Evolutionary conservation across 1,139 yeast genomes (phyloP).

Genomic region (Saccharomyces pastorianus): DNA sequence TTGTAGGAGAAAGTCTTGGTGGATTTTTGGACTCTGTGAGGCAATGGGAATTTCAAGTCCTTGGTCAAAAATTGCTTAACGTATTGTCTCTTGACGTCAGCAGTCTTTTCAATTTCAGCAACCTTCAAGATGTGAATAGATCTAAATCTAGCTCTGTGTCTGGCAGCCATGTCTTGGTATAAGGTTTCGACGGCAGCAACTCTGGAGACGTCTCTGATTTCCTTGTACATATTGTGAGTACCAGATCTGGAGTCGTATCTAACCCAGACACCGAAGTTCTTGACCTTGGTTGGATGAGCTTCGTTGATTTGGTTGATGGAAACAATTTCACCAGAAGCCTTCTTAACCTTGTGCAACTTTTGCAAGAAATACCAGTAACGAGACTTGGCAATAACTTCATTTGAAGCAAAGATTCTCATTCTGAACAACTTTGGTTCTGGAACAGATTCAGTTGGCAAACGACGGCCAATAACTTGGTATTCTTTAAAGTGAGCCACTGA

Average conservation of each 20-base stretch:
- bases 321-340: constrained; percentile 98
- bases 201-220: constrained; percentile 99
- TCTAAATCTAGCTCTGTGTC: constrained; percentile 99
- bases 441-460: constrained; percentile 97
- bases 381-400: constrained; percentile 98
- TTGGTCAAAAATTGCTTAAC: constrained; percentile 92
- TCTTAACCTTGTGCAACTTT: constrained; percentile 98
- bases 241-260: constrained; percentile 99
- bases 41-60: constrained; percentile 99
- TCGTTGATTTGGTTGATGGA: constrained; percentile 86
- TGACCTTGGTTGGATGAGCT: constrained; percentile 97
- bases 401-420: constrained; percentile 99
- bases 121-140: constrained; percentile 97
- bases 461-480: constrained; percentile 99
- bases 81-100: constrained; percentile 99
- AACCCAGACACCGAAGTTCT: constrained; percentile 99
- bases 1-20: constrained; percentile 81
- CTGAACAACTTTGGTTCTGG: constrained; percentile 99
- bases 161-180: constrained; percentile 99
- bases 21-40: constrained; percentile 96
- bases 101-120: constrained; percentile 96
- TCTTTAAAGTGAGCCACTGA: constrained; percentile 89
- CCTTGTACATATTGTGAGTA: constrained; percentile 99
- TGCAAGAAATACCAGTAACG: constrained; percentile 99
- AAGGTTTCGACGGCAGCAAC: constrained; percentile 97